Evolutionary conservation across 176 grass and related monocot species (phyloP), one percentile per base, ranked within the genome.

Genomic region (Neostapfia colusana): DNA sequence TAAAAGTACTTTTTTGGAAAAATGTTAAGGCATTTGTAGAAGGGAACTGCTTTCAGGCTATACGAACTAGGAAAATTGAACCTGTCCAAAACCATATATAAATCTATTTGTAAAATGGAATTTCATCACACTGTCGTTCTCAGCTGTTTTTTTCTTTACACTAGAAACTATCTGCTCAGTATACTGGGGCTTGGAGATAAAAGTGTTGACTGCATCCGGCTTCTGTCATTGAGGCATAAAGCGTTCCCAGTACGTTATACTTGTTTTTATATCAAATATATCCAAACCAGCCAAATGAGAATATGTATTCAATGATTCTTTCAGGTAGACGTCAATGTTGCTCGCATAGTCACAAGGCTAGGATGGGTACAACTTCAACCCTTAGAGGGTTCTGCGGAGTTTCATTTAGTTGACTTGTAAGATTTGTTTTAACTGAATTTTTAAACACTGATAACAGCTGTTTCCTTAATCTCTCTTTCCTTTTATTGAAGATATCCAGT

Each of bases 331-430:
- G 75, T 78, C 51, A 88, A 88, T 2, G 85, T 88, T 63, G 80
- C 80, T 79, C 85, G 80, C 75, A 88, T 88, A 74, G 80, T 83
- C 53, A 88, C 85, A 79, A 88, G 80, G 69, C 80, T 88, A 74
- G 75, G 81, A 74, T 88, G 85, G 85, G 75, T 88, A 25, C 26
- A 88, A 79, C 85, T 88, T 72, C 75, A 88, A 74, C 63, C 75
- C 7, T 70, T 84, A 64, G 48, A 77, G 8, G 75, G 75, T 64
- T 45, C 43, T 58, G 55, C 55, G 0, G 85, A 88, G 54, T 88
- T 88, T 50, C 80, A 88, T 74, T 79, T 20, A 36, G 51, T 88
- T 83, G 15, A 59, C 74, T 35, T 61, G 85, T 88, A 88, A 88
- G 85, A 73, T 74, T 81, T 10, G 10, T 61, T 42, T 65, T 63